These are phyloP conservation scores for Xylariaceae sp. DNA, from an alignment of 2,329 filamentous ascomycete species.

Conservation along the genomic window DNA sequence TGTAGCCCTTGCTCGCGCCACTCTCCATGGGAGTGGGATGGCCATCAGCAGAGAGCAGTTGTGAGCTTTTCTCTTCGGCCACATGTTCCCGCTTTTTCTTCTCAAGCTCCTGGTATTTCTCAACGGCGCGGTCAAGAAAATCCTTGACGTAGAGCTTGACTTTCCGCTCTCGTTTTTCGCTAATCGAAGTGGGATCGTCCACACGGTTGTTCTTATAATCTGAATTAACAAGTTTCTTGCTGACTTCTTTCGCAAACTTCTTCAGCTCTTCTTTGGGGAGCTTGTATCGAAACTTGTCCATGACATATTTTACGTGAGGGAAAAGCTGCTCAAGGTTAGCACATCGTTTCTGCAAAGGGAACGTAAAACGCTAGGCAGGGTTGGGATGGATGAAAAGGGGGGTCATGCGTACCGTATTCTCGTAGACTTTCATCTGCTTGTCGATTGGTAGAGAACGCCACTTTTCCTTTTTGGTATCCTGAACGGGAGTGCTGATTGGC, in stretches of 20 bases:
- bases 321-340: slow-evolving; percentile 54
- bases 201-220: slow-evolving; percentile 91
- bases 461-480: slow-evolving; percentile 60
- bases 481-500: slow-evolving; percentile 46
- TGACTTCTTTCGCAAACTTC: slow-evolving; percentile 59
- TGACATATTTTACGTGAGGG: slow-evolving; percentile 76
- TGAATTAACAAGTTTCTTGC: slow-evolving; percentile 83
- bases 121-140: slow-evolving; percentile 79
- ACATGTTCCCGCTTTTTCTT: slow-evolving; percentile 51
- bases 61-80: slow-evolving; percentile 27
- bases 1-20: slow-evolving; percentile 26
- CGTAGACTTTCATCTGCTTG: slow-evolving; percentile 92
- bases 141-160: slow-evolving; percentile 79
- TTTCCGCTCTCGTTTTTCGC: slow-evolving; percentile 71
- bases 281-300: slow-evolving; percentile 81
- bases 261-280: slow-evolving; percentile 74
- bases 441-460: slow-evolving; percentile 67
- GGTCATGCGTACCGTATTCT: slow-evolving; percentile 68
- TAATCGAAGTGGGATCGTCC: slow-evolving; percentile 67
- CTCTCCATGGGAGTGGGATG: slow-evolving; percentile 21
- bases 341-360: slow-evolving; percentile 5
- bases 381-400: neutral
- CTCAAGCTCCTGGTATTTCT: slow-evolving; percentile 65
- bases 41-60: slow-evolving; percentile 22
- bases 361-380: slow-evolving; percentile 2